These are phyloP conservation scores for Tetrapyrgos nigripes DNA, from an alignment of 1,284 basidiomycete genomes.

Conservation along the genomic window DNA sequence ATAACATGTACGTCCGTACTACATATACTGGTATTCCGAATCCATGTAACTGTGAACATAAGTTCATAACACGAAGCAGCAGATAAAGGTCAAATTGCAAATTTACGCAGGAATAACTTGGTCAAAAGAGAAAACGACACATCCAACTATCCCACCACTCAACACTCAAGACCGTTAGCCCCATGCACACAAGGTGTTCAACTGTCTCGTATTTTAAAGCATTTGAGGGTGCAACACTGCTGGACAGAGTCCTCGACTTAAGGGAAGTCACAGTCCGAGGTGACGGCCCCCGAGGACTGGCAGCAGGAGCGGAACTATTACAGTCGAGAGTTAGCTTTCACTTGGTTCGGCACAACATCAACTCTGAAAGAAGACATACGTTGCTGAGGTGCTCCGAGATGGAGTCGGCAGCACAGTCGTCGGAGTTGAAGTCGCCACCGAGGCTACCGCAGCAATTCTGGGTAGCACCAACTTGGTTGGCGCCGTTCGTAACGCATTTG, in stretches of 20 bases:
- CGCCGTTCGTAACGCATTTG: constrained; percentile 15
- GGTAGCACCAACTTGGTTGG: constrained; percentile 9
- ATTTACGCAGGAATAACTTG: neutral
- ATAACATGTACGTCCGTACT: no score
- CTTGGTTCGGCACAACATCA: neutral
- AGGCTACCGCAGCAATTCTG: constrained; percentile 10
- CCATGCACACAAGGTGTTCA: neutral
- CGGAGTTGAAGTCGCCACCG: constrained; percentile 12
- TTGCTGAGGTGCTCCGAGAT: constrained; percentile 21
- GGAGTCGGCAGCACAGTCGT: constrained; percentile 17
- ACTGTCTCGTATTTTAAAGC: neutral
- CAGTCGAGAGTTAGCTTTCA: constrained; percentile 6
- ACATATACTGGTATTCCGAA: no score
- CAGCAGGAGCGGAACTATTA: constrained; percentile 16
- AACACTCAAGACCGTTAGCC: neutral
- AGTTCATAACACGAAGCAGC: no score
- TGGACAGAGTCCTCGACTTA: neutral
- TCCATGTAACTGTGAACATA: no score
- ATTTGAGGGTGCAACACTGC: neutral
- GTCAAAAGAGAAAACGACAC: neutral
- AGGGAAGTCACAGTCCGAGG: constrained; percentile 18
- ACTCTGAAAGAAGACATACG: constrained; percentile 10
- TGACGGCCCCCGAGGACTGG: constrained; percentile 6
- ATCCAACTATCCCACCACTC: neutral
- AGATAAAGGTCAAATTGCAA: no score